phyloP scores from a whole-genome alignment of 1,284 basidiomycete genomes.

The Chondrostereum purpureum region DNA sequence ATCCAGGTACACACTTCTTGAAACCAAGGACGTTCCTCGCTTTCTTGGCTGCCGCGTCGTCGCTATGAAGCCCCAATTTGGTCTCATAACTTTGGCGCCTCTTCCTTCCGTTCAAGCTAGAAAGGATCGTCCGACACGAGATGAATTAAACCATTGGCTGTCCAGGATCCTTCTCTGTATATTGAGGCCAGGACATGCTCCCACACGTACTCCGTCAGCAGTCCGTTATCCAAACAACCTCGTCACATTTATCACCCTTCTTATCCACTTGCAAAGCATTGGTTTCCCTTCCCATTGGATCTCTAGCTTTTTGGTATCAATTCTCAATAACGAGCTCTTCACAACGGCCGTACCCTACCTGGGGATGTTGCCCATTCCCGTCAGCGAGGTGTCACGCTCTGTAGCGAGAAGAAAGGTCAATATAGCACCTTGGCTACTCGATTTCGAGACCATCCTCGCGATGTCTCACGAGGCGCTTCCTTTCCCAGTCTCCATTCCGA shows the following conservation, averaged over 20 bases:
- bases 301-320: constrained; percentile 23
- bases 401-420: constrained; percentile 20
- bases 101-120: constrained; percentile 20
- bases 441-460: constrained; percentile 26
- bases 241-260: constrained; percentile 27
- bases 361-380: constrained; percentile 22
- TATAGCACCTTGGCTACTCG: constrained; percentile 27
- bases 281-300: constrained; percentile 31
- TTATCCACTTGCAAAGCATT: constrained; percentile 28
- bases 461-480: constrained; percentile 21
- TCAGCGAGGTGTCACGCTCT: constrained; percentile 15
- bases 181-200: constrained; percentile 23
- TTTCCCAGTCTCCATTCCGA: constrained; percentile 23
- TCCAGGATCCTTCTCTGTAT: constrained; percentile 30
- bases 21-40: constrained; percentile 20
- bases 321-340: constrained; percentile 22
- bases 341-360: constrained; percentile 22
- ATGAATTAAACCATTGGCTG: constrained; percentile 30
- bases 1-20: constrained; percentile 28
- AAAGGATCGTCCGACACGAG: constrained; percentile 23
- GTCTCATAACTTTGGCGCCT: constrained; percentile 12
- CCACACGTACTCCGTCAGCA: constrained; percentile 21
- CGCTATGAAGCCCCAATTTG: constrained; percentile 12
- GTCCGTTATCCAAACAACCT: constrained; percentile 32
- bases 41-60: constrained; percentile 23